Conservation (phyloP, 495 filamentous ascomycete species). For the Tricharina praecox region DNA sequence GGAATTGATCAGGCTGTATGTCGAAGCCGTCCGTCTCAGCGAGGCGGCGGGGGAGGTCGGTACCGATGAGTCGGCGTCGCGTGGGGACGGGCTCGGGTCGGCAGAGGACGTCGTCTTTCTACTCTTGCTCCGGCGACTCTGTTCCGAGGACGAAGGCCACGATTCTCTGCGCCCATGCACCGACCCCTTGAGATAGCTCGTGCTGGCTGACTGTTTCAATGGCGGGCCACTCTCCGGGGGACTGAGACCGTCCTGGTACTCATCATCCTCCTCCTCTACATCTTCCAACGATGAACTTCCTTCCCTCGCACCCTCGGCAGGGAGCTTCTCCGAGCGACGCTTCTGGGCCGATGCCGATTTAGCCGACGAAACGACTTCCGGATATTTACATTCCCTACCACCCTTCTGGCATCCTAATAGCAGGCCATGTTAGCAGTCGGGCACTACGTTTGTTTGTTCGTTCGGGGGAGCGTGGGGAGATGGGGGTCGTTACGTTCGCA, state of each 20-base stretch:
- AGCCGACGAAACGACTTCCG: conserved; percentile 19
- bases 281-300: conserved; percentile 26
- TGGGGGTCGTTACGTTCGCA: conserved; percentile 55
- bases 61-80: conserved; percentile 20
- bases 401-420: conserved; percentile 27
- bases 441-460: neutral
- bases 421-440: neutral
- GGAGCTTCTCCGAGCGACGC: conserved; percentile 15
- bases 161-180: conserved; percentile 16
- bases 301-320: conserved; percentile 16
- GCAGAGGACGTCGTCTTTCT: conserved; percentile 20
- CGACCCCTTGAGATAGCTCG: conserved; percentile 16
- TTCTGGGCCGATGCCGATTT: conserved; percentile 18
- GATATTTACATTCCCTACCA: conserved; percentile 26
- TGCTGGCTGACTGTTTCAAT: conserved; percentile 17
- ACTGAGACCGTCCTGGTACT: conserved; percentile 17
- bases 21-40: conserved; percentile 12
- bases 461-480: too few relatives aligned
- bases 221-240: conserved; percentile 14
- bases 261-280: conserved; percentile 26
- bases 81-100: conserved; percentile 24
- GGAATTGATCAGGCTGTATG: conserved; percentile 17
- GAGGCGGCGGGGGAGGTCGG: conserved; percentile 17
- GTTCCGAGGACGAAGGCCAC: conserved; percentile 19
- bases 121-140: conserved; percentile 15